Evolutionary conservation across 768 basidiomycete species (phyloP), one percentile per base, ranked within the genome.

Genomic region (Jaapia argillacea): DNA sequence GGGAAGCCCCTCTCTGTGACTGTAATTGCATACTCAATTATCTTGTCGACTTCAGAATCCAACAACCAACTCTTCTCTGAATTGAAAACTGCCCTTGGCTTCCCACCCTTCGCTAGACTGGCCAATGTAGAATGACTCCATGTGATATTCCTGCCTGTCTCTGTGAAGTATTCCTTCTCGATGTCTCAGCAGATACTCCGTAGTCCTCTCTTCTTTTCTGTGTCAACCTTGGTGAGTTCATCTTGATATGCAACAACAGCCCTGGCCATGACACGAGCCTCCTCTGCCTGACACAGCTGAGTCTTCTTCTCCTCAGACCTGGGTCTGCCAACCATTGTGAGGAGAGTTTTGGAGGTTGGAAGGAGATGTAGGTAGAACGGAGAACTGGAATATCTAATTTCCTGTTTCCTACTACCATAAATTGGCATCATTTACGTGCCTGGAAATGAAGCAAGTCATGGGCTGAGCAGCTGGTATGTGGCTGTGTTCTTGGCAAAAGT

Each of bases 61-160:
- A 53, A 55, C 1, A 67, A 50, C 60, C 57, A 61, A 23, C 47
- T 28, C 40, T 55, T 54, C 3, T 33, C 47, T 22, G 44, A 51
- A 48, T 60, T 62, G 24, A 49, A 48, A 25, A 57, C 37, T 10
- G 10, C 46, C 31, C 37, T 21, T n/a, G 49, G 48, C 41, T 40
- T 46, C n/a, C 51, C 51, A n/a, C 58, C 54, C 1, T 52, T 45
- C 6, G 38, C 24, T 6, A 40, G 51, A 1, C 40, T 36, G 24
- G 23, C 31, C n/a, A 60, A 36, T 7, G 52, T 57, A 3, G n/a
- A 4, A 23, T 50, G 47, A 36, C 26, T 36, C 1, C 60, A 42
- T 10, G 43, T 41, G 21, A 58, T 31, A 4, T 27, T 2, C 33
- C 52, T 44, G 10, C 37, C 37, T 13, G 37, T 38, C 20, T 38